Percentiles rank a stretch among this genome's conserved stretches.
Evolutionary conservation across 2,329 filamentous ascomycete species (phyloP).

Genomic region (Aureobasidium sp.): DNA sequence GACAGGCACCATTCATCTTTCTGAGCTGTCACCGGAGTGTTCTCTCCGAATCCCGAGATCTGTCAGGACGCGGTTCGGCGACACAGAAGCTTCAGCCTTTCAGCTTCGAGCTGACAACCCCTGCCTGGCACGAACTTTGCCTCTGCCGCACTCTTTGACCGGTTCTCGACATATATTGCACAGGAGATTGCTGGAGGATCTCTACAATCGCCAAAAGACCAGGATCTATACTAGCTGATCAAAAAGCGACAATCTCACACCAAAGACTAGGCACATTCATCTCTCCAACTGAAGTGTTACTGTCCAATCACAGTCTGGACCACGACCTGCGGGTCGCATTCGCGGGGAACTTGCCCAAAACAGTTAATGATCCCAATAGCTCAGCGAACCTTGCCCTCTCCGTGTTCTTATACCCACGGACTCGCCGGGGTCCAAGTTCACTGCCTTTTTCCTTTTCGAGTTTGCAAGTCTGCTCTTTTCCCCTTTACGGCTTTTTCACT

Average conservation of each 20-base stretch:
- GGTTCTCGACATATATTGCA: background rate
- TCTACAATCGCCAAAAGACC: background rate
- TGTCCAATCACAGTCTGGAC: background rate
- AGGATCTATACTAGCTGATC: background rate
- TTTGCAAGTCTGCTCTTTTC: conserved; percentile 1
- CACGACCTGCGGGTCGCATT: background rate
- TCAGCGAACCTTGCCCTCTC: background rate
- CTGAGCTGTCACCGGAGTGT: background rate
- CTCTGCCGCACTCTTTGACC: background rate
- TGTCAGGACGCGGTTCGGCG: background rate
- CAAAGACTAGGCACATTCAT: background rate
- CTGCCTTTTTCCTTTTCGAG: conserved; percentile 12
- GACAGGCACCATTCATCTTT: conserved; percentile 4
- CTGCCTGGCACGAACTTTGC: background rate
- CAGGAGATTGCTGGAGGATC: background rate
- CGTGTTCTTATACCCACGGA: conserved; percentile 9
- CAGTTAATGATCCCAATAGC: conserved; percentile 2
- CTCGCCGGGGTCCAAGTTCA: conserved; percentile 6
- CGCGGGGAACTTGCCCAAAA: background rate
- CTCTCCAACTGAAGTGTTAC: background rate
- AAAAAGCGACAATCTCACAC: background rate
- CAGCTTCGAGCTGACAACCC: background rate
- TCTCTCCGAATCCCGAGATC: background rate
- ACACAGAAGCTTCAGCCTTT: background rate
- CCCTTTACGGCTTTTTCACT: conserved; percentile 5